phyloP scores from a whole-genome alignment of 2,329 filamentous ascomycete genomes.

The Colletotrichum sp. region DNA sequence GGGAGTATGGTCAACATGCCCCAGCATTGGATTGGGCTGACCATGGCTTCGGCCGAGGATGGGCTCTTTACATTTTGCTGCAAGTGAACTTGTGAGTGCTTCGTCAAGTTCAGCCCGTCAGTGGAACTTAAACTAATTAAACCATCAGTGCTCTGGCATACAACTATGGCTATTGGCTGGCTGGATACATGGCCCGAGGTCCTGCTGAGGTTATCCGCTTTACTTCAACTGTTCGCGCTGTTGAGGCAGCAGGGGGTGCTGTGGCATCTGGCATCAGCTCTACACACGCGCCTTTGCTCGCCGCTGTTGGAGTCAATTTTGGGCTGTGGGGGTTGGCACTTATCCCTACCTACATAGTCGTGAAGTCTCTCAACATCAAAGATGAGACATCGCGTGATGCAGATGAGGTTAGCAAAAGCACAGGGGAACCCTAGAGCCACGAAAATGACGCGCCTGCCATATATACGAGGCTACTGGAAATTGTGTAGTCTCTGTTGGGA shows the following conservation, averaged over 20 bases:
- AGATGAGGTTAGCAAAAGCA: background rate
- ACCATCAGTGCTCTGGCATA: background rate
- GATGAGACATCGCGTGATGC: background rate
- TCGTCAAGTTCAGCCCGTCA: background rate
- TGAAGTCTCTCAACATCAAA: background rate
- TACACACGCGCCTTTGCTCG: slow-evolving; percentile 11
- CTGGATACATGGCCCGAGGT: slow-evolving; percentile 5
- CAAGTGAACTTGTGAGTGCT: slow-evolving; percentile 10
- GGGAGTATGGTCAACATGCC: slow-evolving; percentile 13
- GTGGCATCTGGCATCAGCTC: slow-evolving; percentile 19
- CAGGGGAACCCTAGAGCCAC: background rate
- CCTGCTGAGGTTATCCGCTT: slow-evolving; percentile 5
- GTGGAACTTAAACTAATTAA: accelerated
- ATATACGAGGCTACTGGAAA: accelerated
- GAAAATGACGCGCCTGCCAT: too few relatives aligned
- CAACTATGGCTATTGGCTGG: slow-evolving; percentile 14
- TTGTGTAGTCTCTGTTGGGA: accelerated
- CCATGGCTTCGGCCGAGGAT: slow-evolving; percentile 25
- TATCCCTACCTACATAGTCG: slow-evolving; percentile 19
- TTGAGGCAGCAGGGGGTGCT: slow-evolving; percentile 11
- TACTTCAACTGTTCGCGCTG: slow-evolving; percentile 6
- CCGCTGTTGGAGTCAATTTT: slow-evolving; percentile 22
- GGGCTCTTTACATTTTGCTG: slow-evolving; percentile 27
- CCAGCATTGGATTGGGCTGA: slow-evolving; percentile 23
- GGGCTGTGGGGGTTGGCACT: slow-evolving; percentile 18